A percentile compares a stretch with the other conserved stretches of the same genome.
Conservation (phyloP, 345 rosid species). For the Pseudoturritis turrita region DNA sequence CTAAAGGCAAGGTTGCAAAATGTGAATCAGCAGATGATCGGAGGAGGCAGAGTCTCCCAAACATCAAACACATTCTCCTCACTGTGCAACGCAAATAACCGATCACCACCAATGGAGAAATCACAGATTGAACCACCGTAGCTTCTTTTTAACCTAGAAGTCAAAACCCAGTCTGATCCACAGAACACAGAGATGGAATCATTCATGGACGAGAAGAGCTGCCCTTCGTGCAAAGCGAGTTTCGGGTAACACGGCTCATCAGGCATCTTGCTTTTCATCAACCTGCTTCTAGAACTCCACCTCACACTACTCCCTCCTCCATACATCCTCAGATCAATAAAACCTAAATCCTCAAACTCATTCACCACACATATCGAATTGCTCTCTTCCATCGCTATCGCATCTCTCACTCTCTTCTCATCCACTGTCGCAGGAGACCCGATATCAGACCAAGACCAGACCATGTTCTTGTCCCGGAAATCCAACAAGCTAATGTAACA, state of each 20-base stretch:
- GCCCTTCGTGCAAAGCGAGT: slow-evolving; percentile 76
- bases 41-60: slow-evolving; percentile 85
- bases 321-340: slow-evolving; percentile 71
- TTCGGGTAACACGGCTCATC: slow-evolving; percentile 95
- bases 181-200: slow-evolving; percentile 86
- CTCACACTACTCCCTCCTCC: slow-evolving; percentile 57
- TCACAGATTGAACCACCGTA: slow-evolving; percentile 88
- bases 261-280: slow-evolving; percentile 80
- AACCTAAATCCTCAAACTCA: slow-evolving; percentile 91
- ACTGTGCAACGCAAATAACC: slow-evolving; percentile 85
- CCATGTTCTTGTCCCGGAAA: slow-evolving; percentile 79
- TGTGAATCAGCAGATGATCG: slow-evolving; percentile 43
- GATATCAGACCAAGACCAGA: slow-evolving; percentile 93
- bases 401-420: slow-evolving; percentile 90
- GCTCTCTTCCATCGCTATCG: slow-evolving; percentile 85
- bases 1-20: not conserved
- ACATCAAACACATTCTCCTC: slow-evolving; percentile 92
- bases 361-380: slow-evolving; percentile 86
- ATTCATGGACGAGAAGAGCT: slow-evolving; percentile 91
- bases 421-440: slow-evolving; percentile 55
- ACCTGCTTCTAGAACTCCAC: slow-evolving; percentile 90
- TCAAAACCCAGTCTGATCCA: slow-evolving; percentile 83
- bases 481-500: slow-evolving; percentile 92
- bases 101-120: slow-evolving; percentile 84
- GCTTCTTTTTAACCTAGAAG: slow-evolving; percentile 69